A percentile compares a stretch with the other conserved stretches of the same genome.
Conservation (phyloP, 176 grass and related monocot species). For the Zoysia japonica region DNA sequence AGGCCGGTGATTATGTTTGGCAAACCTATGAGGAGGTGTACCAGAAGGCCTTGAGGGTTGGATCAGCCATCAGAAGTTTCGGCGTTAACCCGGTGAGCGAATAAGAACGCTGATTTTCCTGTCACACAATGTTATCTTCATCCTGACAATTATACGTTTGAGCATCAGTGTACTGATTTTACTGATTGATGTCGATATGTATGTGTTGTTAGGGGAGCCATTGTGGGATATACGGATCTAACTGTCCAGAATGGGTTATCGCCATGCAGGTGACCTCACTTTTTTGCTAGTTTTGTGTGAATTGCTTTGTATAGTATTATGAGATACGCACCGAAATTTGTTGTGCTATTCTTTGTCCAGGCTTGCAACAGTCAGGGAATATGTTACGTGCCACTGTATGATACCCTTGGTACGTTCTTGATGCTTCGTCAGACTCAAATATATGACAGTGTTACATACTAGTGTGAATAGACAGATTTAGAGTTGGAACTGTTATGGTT, state of each 20-base stretch:
- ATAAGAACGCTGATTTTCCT: slow-evolving; percentile 1
- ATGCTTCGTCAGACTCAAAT: not conserved
- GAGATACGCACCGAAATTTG: not conserved
- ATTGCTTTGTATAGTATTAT: not conserved
- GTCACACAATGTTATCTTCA: not conserved
- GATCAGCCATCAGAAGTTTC: slow-evolving; percentile 56
- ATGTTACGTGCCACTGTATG: slow-evolving; percentile 88
- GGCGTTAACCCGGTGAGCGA: slow-evolving; percentile 58
- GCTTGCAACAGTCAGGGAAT: slow-evolving; percentile 90
- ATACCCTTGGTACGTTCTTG: slow-evolving; percentile 74
- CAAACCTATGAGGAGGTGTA: slow-evolving; percentile 80
- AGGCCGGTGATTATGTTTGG: slow-evolving; percentile 79
- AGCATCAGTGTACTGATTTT: not conserved
- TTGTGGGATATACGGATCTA: slow-evolving; percentile 95
- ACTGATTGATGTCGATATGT: not conserved
- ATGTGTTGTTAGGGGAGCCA: slow-evolving; percentile 60
- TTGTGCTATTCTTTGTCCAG: slow-evolving; percentile 47
- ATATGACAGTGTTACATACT: not conserved
- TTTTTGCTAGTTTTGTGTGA: not conserved
- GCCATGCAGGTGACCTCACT: slow-evolving; percentile 72
- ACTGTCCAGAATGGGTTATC: slow-evolving; percentile 97
- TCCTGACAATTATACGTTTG: not conserved
- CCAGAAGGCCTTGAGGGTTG: slow-evolving; percentile 56
- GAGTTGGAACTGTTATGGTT: not conserved
- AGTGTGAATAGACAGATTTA: not conserved